Conservation (phyloP, 176 grass and related monocot genomes). For the Alloteropsis semialata region DNA sequence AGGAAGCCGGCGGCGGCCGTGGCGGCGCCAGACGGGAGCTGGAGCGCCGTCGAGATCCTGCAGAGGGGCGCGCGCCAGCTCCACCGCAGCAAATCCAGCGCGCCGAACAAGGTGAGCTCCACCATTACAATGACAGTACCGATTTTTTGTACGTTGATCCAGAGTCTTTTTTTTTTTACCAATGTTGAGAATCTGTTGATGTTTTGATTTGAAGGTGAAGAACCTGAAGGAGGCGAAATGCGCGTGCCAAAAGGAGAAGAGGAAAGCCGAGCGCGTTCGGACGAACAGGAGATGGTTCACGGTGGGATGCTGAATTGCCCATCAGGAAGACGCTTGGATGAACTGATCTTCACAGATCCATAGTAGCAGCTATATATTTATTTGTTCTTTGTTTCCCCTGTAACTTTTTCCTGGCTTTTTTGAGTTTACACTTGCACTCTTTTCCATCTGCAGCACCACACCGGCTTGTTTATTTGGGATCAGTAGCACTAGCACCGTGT, state of each 20-base stretch:
- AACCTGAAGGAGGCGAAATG: conserved; percentile 31
- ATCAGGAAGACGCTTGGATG: not conserved
- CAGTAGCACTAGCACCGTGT: not conserved
- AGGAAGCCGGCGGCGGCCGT: not conserved
- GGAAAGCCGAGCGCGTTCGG: conserved; percentile 15
- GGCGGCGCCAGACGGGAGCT: not conserved
- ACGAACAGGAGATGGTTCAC: conserved; percentile 27
- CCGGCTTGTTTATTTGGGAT: not conserved
- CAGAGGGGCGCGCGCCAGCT: conserved; percentile 41
- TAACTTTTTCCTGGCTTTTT: not conserved
- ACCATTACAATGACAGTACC: not conserved
- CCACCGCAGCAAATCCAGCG: conserved; percentile 13
- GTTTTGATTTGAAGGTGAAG: conserved; percentile 24
- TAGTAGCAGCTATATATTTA: not conserved
- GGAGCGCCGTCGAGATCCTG: conserved; percentile 29
- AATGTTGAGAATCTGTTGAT: too few relatives aligned
- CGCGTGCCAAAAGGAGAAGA: conserved; percentile 35
- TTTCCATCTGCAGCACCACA: not conserved
- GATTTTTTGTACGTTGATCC: not conserved
- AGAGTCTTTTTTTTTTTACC: too few relatives aligned
- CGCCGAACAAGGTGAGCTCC: conserved; percentile 7
- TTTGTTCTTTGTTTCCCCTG: not conserved
- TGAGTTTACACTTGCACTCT: not conserved
- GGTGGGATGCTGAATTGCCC: conserved; percentile 35
- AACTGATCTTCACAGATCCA: not conserved